These are phyloP conservation scores for Elongisporangium anandrum DNA, from an alignment of 352 stramenopile species.

Conservation along the genomic window DNA sequence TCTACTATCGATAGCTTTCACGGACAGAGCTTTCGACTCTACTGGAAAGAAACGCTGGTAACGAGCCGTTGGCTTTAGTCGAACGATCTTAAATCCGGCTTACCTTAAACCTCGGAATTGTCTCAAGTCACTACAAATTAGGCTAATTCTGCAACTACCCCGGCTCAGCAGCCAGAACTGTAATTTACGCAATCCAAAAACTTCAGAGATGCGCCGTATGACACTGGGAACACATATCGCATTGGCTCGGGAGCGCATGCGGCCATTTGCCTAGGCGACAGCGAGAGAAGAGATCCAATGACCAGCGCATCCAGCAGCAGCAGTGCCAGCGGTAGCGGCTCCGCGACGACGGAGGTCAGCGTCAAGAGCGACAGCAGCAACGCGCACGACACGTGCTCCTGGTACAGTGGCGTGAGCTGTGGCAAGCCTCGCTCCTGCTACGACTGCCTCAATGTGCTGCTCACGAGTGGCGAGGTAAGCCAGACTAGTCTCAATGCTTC, in stretches of 20 bases:
- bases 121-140: neutral
- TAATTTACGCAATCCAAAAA: neutral
- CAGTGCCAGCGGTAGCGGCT: neutral
- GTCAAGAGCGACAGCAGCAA: slow-evolving; percentile 17
- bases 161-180: neutral
- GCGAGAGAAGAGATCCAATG: neutral
- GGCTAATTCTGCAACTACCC: neutral
- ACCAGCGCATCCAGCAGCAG: neutral
- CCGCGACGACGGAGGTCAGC: neutral
- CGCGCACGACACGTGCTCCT: slow-evolving; percentile 25
- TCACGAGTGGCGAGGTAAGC: slow-evolving; percentile 13
- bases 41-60: neutral
- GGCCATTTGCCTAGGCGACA: neutral
- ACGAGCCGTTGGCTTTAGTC: neutral
- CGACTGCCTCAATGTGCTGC: slow-evolving; percentile 28
- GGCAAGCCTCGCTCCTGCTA: slow-evolving; percentile 27
- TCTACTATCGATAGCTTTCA: too few species aligned
- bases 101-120: neutral
- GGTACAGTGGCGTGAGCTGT: slow-evolving; percentile 20
- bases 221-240: neutral
- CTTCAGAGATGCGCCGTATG: neutral
- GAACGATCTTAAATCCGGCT: neutral
- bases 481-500: neutral
- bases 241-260: neutral
- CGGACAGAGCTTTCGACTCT: too few species aligned